Conservation (phyloP, 164 flowering plant genomes). For the Pachysandra terminalis region DNA sequence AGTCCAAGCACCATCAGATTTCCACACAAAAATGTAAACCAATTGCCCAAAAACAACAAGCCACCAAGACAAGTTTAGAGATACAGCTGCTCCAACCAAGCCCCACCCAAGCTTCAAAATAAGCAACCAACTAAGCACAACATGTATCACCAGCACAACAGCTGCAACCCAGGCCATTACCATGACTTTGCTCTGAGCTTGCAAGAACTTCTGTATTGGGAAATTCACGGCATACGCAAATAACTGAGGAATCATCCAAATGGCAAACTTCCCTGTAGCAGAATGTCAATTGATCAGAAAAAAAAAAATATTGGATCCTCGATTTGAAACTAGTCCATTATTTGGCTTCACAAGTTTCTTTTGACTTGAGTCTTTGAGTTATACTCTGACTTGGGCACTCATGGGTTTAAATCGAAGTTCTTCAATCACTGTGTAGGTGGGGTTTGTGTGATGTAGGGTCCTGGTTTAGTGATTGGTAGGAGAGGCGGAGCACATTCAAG, state of each 20-base stretch:
- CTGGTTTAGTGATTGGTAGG: no score
- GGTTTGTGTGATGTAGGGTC: no score
- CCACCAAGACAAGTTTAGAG: slow-evolving; percentile 60
- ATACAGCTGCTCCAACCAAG: slow-evolving; percentile 52
- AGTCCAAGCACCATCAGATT: slow-evolving; percentile 59
- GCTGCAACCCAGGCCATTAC: slow-evolving; percentile 50
- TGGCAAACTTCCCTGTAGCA: slow-evolving; percentile 46
- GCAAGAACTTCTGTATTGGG: slow-evolving; percentile 62
- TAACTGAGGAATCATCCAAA: slow-evolving; percentile 63
- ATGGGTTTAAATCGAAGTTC: no score
- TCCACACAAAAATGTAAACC: slow-evolving; percentile 48
- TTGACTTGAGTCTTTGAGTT: no score
- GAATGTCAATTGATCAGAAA: not conserved
- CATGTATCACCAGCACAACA: slow-evolving; percentile 42
- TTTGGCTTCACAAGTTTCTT: no score
- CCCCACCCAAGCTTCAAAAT: slow-evolving; percentile 49
- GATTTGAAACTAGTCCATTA: not conserved
- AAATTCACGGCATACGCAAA: slow-evolving; percentile 60
- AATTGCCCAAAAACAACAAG: slow-evolving; percentile 42
- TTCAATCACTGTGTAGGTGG: no score
- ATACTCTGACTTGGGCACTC: no score
- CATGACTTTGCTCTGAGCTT: slow-evolving; percentile 52
- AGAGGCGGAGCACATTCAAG: no score
- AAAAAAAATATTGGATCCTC: not conserved
- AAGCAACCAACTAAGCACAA: slow-evolving; percentile 51